These are phyloP conservation scores for Bondarzewia mesenterica DNA, from an alignment of 1,284 basidiomycete species.

Conservation along the genomic window DNA sequence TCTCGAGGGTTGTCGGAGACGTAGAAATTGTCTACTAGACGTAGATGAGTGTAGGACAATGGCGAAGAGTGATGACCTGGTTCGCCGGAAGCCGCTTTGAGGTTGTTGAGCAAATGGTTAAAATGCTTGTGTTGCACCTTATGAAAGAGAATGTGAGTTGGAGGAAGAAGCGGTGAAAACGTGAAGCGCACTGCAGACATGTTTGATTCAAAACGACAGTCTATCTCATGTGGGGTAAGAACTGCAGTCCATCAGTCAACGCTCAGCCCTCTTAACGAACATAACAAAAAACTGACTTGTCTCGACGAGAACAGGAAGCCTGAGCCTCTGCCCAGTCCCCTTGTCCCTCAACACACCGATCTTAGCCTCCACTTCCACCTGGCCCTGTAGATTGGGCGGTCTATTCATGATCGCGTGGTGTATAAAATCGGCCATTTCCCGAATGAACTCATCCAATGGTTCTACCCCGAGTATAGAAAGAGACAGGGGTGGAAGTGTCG, in stretches of 20 bases:
- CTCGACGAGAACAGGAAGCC: slow-evolving; percentile 77
- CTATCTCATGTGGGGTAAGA: slow-evolving; percentile 40
- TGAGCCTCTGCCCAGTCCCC: slow-evolving; percentile 45
- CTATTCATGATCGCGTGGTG: slow-evolving; percentile 57
- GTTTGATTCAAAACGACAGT: slow-evolving; percentile 82
- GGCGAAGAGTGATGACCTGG: slow-evolving; percentile 42
- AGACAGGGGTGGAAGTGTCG: slow-evolving; percentile 58
- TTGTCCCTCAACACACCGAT: slow-evolving; percentile 75
- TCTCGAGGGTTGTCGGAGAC: slow-evolving; percentile 34
- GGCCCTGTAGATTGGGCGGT: slow-evolving; percentile 32
- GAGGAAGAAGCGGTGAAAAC: slow-evolving; percentile 9
- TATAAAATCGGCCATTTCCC: slow-evolving; percentile 87
- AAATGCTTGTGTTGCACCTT: slow-evolving; percentile 82
- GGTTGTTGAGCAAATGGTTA: slow-evolving; percentile 80
- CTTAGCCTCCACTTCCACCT: slow-evolving; percentile 88
- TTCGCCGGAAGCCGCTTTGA: slow-evolving; percentile 43
- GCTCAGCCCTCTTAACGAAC: slow-evolving; percentile 2
- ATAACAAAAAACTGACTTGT: slow-evolving; percentile 57
- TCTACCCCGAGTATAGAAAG: slow-evolving; percentile 89
- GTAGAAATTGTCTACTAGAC: slow-evolving; percentile 83
- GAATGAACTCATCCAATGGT: slow-evolving; percentile 91
- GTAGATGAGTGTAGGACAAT: slow-evolving; percentile 72
- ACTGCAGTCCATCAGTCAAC: slow-evolving; percentile 23
- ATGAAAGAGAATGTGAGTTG: slow-evolving; percentile 5
- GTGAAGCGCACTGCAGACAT: slow-evolving; percentile 70